A percentile compares a stretch with the other conserved stretches of the same genome.
These are phyloP conservation scores for Rosa hybrid DNA, from an alignment of 331 rosid genomes.

Conservation along the genomic window DNA sequence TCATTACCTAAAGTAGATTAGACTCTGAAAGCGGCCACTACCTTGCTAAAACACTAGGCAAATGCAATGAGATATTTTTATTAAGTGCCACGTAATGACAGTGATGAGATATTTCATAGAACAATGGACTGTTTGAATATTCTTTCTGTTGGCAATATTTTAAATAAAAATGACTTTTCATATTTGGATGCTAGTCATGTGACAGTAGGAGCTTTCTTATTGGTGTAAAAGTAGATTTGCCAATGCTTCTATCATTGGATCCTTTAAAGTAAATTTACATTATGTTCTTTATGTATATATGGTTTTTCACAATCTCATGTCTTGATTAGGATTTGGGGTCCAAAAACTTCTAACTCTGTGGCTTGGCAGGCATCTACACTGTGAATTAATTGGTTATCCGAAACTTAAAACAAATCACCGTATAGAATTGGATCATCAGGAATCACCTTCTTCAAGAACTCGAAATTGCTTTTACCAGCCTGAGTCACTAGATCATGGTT, in stretches of 20 bases:
- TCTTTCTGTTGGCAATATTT: background rate
- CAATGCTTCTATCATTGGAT: background rate
- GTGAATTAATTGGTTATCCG: slow-evolving; percentile 62
- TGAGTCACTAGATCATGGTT: background rate
- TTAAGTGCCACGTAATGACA: background rate
- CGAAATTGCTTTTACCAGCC: background rate
- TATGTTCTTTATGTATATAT: background rate
- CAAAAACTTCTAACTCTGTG: background rate
- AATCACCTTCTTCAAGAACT: background rate
- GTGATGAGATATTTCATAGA: background rate
- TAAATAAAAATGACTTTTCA: background rate
- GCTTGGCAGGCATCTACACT: slow-evolving; percentile 57
- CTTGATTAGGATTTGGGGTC: background rate
- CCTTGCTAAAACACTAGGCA: background rate
- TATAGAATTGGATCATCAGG: background rate
- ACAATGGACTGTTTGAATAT: background rate
- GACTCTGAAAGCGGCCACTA: background rate
- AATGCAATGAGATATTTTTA: background rate
- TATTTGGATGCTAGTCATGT: background rate
- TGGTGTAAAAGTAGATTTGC: background rate
- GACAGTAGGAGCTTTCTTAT: slow-evolving; percentile 1
- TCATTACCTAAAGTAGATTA: background rate
- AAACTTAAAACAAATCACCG: background rate
- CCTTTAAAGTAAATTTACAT: background rate
- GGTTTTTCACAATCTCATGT: background rate